Conservation (phyloP, 176 grass and related monocot species). For the Puccinellia tenuiflora region DNA sequence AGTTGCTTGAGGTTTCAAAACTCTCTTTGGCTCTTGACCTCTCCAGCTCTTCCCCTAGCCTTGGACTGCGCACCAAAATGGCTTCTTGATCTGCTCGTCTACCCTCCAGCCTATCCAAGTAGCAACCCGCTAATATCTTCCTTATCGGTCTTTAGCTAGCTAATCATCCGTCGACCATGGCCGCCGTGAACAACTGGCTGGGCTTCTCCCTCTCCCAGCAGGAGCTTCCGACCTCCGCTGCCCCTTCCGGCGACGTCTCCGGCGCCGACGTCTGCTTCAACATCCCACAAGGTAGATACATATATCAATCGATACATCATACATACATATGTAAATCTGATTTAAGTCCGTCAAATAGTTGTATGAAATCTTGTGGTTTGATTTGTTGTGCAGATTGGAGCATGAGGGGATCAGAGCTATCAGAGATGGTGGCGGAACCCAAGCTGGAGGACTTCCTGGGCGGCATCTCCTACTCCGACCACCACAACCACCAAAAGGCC, state of each 20-base stretch:
- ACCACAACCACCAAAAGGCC: constrained; percentile 55
- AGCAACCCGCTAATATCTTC: constrained; percentile 2
- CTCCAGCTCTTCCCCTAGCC: constrained; percentile 19
- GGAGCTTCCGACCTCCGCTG: constrained; percentile 52
- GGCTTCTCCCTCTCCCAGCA: constrained; percentile 90
- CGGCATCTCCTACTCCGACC: constrained; percentile 67
- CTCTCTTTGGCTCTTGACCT: constrained; percentile 29
- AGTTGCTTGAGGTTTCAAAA: constrained; percentile 37
- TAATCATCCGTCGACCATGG: constrained; percentile 42
- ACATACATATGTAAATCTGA: neutral
- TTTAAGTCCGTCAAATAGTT: neutral
- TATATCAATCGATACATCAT: neutral
- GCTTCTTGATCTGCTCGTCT: constrained; percentile 27
- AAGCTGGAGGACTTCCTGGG: constrained; percentile 99
- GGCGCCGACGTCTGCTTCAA: constrained; percentile 50
- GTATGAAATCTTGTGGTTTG: constrained; percentile 5
- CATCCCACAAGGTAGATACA: constrained; percentile 43
- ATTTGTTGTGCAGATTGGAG: constrained; percentile 57
- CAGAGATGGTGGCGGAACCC: constrained; percentile 66
- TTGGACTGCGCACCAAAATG: constrained; percentile 24
- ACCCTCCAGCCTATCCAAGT: neutral
- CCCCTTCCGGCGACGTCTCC: constrained; percentile 39
- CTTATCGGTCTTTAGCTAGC: neutral
- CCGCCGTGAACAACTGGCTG: constrained; percentile 92
- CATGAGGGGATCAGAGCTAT: constrained; percentile 95